Evolutionary conservation across 1,284 basidiomycete genomes (phyloP).

Genomic region (Apiotrichum domesticum): DNA sequence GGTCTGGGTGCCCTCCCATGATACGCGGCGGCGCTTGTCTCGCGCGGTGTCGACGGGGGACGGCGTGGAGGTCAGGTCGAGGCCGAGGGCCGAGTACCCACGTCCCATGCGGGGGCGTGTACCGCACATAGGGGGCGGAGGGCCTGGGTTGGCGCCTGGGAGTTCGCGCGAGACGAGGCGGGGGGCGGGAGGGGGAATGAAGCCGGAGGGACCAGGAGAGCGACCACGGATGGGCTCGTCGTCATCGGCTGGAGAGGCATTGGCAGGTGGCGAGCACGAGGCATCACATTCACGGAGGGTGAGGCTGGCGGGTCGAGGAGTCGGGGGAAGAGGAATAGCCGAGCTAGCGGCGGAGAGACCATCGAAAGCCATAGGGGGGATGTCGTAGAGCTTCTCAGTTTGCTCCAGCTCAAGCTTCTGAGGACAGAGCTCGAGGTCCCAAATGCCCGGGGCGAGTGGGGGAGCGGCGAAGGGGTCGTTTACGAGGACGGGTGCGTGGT

Average conservation of each 20-base stretch:
- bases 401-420: background rate
- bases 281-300: background rate
- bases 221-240: background rate
- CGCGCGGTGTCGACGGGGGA: background rate
- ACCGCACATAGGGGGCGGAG: background rate
- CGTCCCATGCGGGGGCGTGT: constrained; percentile 5
- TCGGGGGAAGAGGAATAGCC: background rate
- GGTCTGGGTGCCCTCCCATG: background rate
- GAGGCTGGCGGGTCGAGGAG: background rate
- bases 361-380: background rate
- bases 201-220: background rate
- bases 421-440: constrained; percentile 7
- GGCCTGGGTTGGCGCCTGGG: background rate
- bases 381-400: background rate
- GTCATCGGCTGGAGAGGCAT: background rate
- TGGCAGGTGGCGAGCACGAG: background rate
- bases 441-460: constrained; percentile 10
- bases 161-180: constrained; percentile 1
- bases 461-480: constrained; percentile 2
- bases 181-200: background rate
- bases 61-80: background rate
- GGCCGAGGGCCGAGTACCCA: constrained; percentile 14
- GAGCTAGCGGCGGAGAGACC: background rate
- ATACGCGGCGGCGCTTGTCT: background rate
- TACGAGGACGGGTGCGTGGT: background rate